phyloP scores from a whole-genome alignment of 164 flowering plant species.

The Magnolia officinalis region DNA sequence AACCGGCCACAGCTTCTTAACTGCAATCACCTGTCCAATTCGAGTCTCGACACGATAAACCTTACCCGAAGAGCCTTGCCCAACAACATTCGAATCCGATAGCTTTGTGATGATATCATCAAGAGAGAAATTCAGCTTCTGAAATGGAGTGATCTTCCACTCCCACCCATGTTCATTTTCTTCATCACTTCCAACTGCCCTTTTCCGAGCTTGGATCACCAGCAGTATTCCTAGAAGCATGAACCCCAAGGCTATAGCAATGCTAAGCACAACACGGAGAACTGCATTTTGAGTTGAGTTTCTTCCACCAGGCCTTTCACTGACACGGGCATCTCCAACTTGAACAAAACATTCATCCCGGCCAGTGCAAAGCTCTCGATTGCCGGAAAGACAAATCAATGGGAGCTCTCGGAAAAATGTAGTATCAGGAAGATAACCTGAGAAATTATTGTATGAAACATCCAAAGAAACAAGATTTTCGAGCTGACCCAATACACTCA shows the following conservation, averaged over 20 bases:
- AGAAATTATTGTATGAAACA: conserved; percentile 54
- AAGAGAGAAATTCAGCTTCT: conserved; percentile 51
- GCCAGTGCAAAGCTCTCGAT: conserved; percentile 39
- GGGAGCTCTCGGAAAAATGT: conserved; percentile 49
- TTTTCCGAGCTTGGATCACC: conserved; percentile 20
- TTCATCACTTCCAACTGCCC: conserved; percentile 14
- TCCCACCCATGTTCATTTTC: conserved; percentile 26
- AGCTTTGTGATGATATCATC: conserved; percentile 37
- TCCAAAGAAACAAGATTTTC: conserved; percentile 58
- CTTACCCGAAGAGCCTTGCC: conserved; percentile 56
- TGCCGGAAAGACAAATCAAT: conserved; percentile 28
- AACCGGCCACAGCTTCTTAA: conserved; percentile 56
- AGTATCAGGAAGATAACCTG: conserved; percentile 49
- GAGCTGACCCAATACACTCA: conserved; percentile 35
- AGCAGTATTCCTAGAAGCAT: conserved; percentile 16
- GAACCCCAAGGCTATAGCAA: conserved; percentile 14
- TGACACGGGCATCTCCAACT: background rate
- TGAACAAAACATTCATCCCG: conserved; percentile 23
- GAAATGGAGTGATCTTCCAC: conserved; percentile 59
- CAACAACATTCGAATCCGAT: conserved; percentile 45
- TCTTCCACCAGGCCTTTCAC: conserved; percentile 4
- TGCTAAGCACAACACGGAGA: conserved; percentile 23
- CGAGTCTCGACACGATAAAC: conserved; percentile 59
- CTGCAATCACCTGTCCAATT: conserved; percentile 40
- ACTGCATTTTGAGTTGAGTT: conserved; percentile 25